Conservation (phyloP, 1,139 yeast species). For the Candida dubliniensis region DNA sequence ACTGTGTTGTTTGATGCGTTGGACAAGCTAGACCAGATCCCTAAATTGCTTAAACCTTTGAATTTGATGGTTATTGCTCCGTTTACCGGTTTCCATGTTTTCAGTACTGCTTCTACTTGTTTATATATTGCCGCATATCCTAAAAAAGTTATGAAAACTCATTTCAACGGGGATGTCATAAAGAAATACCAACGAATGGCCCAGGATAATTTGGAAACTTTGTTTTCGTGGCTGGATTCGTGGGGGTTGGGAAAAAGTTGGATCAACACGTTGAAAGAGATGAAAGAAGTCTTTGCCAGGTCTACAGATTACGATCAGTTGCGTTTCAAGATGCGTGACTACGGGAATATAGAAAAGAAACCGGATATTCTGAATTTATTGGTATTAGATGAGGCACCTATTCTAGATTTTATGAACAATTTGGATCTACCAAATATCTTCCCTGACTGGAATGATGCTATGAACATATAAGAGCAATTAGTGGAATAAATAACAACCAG, state of each 20-base stretch:
- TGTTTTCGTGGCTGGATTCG: conserved; percentile 22
- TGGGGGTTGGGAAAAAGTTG: conserved; percentile 31
- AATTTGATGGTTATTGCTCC: conserved; percentile 39
- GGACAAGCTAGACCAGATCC: conserved; percentile 24
- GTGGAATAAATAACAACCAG: conserved; percentile 6
- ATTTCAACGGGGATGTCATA: conserved; percentile 17
- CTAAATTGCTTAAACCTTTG: conserved; percentile 23
- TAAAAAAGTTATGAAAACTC: conserved; percentile 15
- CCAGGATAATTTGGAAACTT: conserved; percentile 18
- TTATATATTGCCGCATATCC: conserved; percentile 34
- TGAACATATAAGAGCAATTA: conserved; percentile 12
- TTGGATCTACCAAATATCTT: conserved; percentile 22
- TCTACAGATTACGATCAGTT: conserved; percentile 20
- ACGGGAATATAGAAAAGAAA: conserved; percentile 21
- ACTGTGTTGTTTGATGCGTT: conserved; percentile 22
- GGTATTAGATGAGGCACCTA: conserved; percentile 17
- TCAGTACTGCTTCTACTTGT: conserved; percentile 34
- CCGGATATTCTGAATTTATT: conserved; percentile 19
- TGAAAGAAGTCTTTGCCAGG: conserved; percentile 21
- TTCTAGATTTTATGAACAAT: conserved; percentile 21
- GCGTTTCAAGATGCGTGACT: conserved; percentile 27
- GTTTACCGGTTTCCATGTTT: conserved; percentile 38
- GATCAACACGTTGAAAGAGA: conserved; percentile 21
- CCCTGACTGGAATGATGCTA: conserved; percentile 23
- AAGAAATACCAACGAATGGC: conserved; percentile 22